Evolutionary conservation across 352 stramenopile genomes (phyloP).

Genomic region (Pythium sp.): DNA sequence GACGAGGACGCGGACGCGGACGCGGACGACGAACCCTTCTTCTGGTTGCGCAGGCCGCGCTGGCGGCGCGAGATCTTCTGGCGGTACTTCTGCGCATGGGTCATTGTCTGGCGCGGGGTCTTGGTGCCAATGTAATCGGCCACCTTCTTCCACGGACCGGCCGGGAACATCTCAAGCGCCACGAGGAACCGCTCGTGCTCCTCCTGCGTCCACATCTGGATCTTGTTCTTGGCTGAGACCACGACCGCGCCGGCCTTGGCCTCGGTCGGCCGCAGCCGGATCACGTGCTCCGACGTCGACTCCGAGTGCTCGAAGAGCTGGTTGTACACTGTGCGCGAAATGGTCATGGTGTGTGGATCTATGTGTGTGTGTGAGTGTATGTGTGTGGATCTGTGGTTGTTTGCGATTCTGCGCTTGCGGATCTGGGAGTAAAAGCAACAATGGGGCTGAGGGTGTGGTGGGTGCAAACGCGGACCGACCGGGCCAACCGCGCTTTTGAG

Average conservation of each 20-base stretch:
- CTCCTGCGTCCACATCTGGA: constrained; percentile 86
- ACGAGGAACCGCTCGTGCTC: constrained; percentile 85
- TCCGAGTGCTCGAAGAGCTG: constrained; percentile 74
- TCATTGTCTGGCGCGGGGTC: constrained; percentile 93
- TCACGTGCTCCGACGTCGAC: constrained; percentile 44
- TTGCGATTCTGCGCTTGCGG: neutral
- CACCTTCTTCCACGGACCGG: constrained; percentile 85
- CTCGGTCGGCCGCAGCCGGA: constrained; percentile 72
- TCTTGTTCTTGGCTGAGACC: constrained; percentile 78
- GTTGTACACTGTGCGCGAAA: constrained; percentile 82
- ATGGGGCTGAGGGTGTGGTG: constrained; percentile 2
- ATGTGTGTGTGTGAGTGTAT: constrained; percentile 7
- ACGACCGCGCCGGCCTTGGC: constrained; percentile 76
- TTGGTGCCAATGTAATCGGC: constrained; percentile 82
- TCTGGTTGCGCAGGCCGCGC: constrained; percentile 73
- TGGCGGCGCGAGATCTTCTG: constrained; percentile 79
- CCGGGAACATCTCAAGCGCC: constrained; percentile 82
- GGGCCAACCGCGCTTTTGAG: neutral
- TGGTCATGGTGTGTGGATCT: constrained; percentile 47
- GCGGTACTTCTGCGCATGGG: constrained; percentile 80
- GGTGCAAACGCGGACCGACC: neutral
- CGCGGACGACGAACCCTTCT: constrained; percentile 30
- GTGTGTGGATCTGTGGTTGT: neutral
- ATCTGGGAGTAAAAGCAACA: constrained; percentile 15
- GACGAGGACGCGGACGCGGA: neutral